Evolutionary conservation across 2,329 filamentous ascomycete species (phyloP).

Genomic region (Clarireedia hainanense): DNA sequence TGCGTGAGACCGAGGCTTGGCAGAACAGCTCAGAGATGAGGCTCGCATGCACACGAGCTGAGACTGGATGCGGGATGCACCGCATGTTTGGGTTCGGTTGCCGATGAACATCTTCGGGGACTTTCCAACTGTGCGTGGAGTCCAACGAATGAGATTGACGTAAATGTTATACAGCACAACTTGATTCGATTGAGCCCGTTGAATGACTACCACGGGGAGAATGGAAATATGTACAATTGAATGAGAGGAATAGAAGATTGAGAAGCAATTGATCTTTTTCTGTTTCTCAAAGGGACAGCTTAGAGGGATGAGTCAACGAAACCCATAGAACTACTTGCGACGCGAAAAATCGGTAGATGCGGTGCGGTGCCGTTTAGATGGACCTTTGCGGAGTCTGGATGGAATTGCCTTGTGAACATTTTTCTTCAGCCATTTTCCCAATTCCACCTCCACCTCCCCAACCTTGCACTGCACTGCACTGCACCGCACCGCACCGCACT

Average conservation of each 20-base stretch:
- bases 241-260: not conserved
- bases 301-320: not conserved
- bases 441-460: too few species aligned
- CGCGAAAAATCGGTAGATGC: too few species aligned
- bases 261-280: not conserved
- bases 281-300: not conserved
- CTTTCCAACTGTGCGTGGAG: not conserved
- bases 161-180: not conserved
- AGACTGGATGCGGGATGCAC: not conserved
- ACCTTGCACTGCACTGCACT: too few species aligned
- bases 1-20: not conserved
- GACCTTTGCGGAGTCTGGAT: too few species aligned
- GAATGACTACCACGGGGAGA: constrained; percentile 1
- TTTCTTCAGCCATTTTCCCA: too few species aligned
- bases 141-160: not conserved
- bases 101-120: constrained; percentile 6
- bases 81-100: not conserved
- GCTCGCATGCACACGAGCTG: not conserved
- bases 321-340: not conserved
- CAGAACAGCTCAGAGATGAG: constrained; percentile 1
- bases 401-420: not conserved
- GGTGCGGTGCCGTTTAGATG: too few species aligned
- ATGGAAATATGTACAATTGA: not conserved
- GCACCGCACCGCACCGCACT: too few species aligned
- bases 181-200: not conserved